Conservation (phyloP, 352 stramenopile genomes). For the Pythium sp. region DNA sequence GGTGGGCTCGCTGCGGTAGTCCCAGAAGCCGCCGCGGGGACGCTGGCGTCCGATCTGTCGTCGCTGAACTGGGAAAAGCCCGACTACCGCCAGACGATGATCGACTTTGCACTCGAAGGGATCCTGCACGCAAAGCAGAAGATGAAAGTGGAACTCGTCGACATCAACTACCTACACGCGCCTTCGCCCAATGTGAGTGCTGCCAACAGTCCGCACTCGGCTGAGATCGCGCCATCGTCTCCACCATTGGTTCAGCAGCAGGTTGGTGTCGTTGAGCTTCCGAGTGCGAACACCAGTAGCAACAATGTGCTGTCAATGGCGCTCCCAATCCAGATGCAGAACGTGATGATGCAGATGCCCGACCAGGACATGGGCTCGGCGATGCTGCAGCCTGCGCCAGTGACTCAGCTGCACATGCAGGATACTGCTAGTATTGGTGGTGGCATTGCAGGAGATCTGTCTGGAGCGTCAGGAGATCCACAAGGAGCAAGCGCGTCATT, state of each 20-base stretch:
- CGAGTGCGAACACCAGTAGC: not conserved
- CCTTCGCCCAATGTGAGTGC: constrained; percentile 11
- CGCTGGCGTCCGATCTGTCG: constrained; percentile 36
- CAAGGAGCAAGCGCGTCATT: not conserved
- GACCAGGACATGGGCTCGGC: constrained; percentile 17
- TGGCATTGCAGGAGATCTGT: not conserved
- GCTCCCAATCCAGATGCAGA: constrained; percentile 8
- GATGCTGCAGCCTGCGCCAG: constrained; percentile 1
- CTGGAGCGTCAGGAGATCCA: not conserved
- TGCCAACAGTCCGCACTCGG: not conserved
- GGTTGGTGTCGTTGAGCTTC: not conserved
- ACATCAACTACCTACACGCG: constrained; percentile 37
- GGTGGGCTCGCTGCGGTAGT: constrained; percentile 45
- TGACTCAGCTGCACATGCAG: constrained; percentile 6
- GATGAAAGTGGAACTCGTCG: constrained; percentile 56
- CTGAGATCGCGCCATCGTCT: not conserved
- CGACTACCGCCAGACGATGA: constrained; percentile 53
- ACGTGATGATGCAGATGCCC: constrained; percentile 1
- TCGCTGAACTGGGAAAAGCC: constrained; percentile 65
- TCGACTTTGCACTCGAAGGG: constrained; percentile 62
- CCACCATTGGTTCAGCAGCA: not conserved
- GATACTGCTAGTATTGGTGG: not conserved
- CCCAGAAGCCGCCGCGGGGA: constrained; percentile 29
- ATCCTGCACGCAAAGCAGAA: constrained; percentile 72
- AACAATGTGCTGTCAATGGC: not conserved